Evolutionary conservation across 768 basidiomycete species (phyloP).

Genomic region (Lactarius indigo): DNA sequence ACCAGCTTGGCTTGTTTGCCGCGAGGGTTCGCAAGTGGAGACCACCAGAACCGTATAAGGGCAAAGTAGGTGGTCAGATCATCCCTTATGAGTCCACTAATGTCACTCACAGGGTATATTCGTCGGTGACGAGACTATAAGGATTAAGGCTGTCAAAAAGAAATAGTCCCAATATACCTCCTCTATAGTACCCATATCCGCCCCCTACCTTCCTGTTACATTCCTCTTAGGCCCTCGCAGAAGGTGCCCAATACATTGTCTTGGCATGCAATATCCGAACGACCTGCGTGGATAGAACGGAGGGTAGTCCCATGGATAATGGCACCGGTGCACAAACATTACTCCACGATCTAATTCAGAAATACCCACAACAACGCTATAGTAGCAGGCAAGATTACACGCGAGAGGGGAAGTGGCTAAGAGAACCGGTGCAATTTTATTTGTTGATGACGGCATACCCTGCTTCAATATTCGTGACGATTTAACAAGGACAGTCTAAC

Average conservation of each 20-base stretch:
- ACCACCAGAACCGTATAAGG: conserved; percentile 95
- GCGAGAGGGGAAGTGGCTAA: no score
- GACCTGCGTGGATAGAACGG: not conserved
- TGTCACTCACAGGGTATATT: conserved; percentile 71
- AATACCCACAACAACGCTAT: not conserved
- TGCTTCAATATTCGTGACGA: no score
- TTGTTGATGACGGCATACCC: no score
- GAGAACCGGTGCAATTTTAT: no score
- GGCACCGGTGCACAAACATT: not conserved
- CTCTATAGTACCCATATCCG: conserved; percentile 1
- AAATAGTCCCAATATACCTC: conserved; percentile 54
- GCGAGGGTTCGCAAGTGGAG: conserved; percentile 80
- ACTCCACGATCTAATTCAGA: not conserved
- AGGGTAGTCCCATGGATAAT: not conserved
- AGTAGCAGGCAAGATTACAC: not conserved
- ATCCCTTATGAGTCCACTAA: conserved; percentile 9
- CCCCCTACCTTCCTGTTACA: not conserved
- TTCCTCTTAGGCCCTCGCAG: not conserved
- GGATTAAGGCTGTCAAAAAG: conserved; percentile 91
- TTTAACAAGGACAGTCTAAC: no score
- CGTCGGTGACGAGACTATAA: conserved; percentile 87
- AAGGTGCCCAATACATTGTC: not conserved
- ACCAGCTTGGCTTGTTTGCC: conserved; percentile 81
- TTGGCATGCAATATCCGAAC: not conserved
- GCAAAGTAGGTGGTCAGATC: conserved; percentile 66